Percentiles rank a stretch among this genome's conserved stretches.
Evolutionary conservation across 2,329 filamentous ascomycete genomes (phyloP).

Genomic region (Diaporthe batatas): DNA sequence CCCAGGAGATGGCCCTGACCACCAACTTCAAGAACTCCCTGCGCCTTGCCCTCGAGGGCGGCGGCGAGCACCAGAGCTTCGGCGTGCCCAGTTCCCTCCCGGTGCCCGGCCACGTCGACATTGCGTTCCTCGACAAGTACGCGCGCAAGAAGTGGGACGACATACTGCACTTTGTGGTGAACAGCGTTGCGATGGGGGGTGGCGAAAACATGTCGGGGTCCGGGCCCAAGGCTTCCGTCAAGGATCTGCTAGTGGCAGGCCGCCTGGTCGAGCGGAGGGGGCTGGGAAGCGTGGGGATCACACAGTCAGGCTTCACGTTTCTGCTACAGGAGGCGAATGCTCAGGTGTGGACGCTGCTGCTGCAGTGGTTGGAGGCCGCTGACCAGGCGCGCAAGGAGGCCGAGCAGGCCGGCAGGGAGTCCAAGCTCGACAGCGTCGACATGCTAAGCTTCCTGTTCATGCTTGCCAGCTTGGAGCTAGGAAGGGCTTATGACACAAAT

Average conservation of each 20-base stretch:
- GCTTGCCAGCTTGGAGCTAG: conserved; percentile 91
- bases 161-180: conserved; percentile 95
- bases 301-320: conserved; percentile 93
- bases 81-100: conserved; percentile 82
- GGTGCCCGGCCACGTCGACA: conserved; percentile 73
- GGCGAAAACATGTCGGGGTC: conserved; percentile 60
- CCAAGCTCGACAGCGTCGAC: conserved; percentile 88
- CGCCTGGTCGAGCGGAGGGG: conserved; percentile 77
- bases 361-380: conserved; percentile 91
- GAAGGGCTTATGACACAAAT: conserved; percentile 88
- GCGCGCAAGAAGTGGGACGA: conserved; percentile 94
- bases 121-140: conserved; percentile 84
- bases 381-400: conserved; percentile 62
- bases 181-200: conserved; percentile 72
- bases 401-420: conserved; percentile 55
- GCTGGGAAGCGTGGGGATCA: conserved; percentile 76
- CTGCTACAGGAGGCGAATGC: conserved; percentile 95
- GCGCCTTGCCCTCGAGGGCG: conserved; percentile 87
- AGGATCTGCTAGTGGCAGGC: conserved; percentile 84
- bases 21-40: conserved; percentile 87
- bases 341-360: conserved; percentile 94
- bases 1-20: conserved; percentile 81
- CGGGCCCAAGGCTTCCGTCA: conserved; percentile 81
- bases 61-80: conserved; percentile 88
- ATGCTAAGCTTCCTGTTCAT: conserved; percentile 97